Conservation (phyloP, 805 yeast species). For the Komagataella mondaviorum region DNA sequence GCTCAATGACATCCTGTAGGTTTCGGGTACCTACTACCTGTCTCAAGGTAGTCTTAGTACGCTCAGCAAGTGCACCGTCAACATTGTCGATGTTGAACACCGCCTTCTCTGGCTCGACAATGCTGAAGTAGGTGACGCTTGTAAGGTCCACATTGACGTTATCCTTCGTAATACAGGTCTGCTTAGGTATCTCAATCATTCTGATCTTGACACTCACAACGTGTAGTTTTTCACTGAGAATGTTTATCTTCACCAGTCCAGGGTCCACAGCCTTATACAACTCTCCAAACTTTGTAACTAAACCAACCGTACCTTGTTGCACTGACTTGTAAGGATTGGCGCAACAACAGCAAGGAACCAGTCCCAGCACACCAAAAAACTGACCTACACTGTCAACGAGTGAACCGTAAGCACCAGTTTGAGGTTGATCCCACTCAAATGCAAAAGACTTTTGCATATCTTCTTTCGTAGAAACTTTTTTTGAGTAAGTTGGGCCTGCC, state of each 20-base stretch:
- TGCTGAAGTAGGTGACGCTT: slow-evolving; percentile 54
- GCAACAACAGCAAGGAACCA: slow-evolving; percentile 42
- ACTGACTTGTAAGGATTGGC: slow-evolving; percentile 48
- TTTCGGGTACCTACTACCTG: slow-evolving; percentile 56
- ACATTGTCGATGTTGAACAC: slow-evolving; percentile 42
- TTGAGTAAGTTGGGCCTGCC: not conserved
- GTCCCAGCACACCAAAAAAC: slow-evolving; percentile 37
- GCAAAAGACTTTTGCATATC: slow-evolving; percentile 14
- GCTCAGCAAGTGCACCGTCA: slow-evolving; percentile 41
- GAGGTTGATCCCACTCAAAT: slow-evolving; percentile 20
- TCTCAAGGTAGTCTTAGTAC: slow-evolving; percentile 62
- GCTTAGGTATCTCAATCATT: slow-evolving; percentile 54
- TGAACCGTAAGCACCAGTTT: slow-evolving; percentile 21
- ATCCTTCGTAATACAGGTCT: slow-evolving; percentile 58
- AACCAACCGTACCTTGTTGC: slow-evolving; percentile 56
- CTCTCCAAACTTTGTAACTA: slow-evolving; percentile 55
- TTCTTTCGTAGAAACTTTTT: slow-evolving; percentile 3
- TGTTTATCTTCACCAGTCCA: slow-evolving; percentile 51
- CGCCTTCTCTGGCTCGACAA: slow-evolving; percentile 57
- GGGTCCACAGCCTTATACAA: slow-evolving; percentile 54
- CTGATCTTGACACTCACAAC: slow-evolving; percentile 40
- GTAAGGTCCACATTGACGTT: slow-evolving; percentile 50
- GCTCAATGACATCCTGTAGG: slow-evolving; percentile 61
- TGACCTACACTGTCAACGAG: slow-evolving; percentile 27
- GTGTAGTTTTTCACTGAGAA: slow-evolving; percentile 43